These are phyloP conservation scores for Teratosphaeriaceae sp. DNA, from an alignment of 2,329 filamentous ascomycete species.

Conservation along the genomic window DNA sequence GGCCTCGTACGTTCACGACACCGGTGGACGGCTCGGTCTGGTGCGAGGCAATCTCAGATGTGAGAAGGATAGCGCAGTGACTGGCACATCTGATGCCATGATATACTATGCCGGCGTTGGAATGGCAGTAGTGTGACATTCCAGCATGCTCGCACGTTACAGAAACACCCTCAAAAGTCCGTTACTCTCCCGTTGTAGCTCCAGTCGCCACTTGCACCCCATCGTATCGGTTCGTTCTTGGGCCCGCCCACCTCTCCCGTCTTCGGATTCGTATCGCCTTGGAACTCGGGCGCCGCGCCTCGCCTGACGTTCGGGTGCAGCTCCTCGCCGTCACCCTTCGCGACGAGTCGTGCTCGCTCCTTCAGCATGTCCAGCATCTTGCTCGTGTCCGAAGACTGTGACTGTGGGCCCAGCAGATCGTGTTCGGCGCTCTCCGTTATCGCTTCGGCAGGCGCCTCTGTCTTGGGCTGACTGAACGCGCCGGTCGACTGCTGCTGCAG, in stretches of 20 bases:
- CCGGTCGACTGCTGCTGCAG: conserved; percentile 73
- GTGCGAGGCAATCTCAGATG: conserved; percentile 18
- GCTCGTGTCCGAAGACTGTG: conserved; percentile 17
- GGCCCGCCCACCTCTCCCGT: conserved; percentile 95
- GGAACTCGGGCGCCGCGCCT: conserved; percentile 84
- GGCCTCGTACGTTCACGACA: too few species aligned
- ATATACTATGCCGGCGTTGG: not conserved
- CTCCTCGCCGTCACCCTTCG: conserved; percentile 55
- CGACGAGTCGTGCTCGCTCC: conserved; percentile 40
- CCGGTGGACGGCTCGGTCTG: conserved; percentile 17
- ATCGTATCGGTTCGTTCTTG: conserved; percentile 91
- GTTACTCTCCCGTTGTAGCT: conserved; percentile 94
- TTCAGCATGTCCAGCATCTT: conserved; percentile 23
- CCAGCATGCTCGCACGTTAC: too few species aligned
- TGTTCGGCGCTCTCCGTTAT: conserved; percentile 1
- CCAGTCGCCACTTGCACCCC: conserved; percentile 74
- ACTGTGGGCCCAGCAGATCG: not conserved
- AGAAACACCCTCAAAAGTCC: conserved; percentile 63
- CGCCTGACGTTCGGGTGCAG: conserved; percentile 64
- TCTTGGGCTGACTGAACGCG: conserved; percentile 63
- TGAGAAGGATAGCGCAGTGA: conserved; percentile 17
- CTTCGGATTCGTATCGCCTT: conserved; percentile 84
- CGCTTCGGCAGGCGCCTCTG: conserved; percentile 12
- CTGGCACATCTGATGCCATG: conserved; percentile 17
- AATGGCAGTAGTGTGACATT: not conserved